These are phyloP conservation scores for Telfairia occidentalis DNA, from an alignment of 331 rosid genomes.

Conservation along the genomic window DNA sequence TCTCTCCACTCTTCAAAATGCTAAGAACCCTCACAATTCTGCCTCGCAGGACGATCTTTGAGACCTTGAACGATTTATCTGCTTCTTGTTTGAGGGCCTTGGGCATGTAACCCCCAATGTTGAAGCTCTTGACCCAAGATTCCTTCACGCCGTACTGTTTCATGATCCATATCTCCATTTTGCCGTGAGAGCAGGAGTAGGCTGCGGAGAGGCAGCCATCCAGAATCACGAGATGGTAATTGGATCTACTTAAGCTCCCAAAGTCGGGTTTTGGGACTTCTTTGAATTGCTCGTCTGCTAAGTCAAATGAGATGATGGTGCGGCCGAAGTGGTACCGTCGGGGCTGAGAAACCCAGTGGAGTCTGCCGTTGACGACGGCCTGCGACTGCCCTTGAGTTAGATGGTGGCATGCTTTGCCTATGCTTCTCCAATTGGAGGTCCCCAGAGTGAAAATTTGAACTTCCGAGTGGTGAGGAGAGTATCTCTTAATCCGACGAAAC, in stretches of 20 bases:
- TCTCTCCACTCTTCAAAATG: constrained; percentile 22
- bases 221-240: constrained; percentile 23
- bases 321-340: constrained; percentile 13
- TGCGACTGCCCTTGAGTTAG: constrained; percentile 24
- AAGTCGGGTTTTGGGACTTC: constrained; percentile 22
- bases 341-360: constrained; percentile 34
- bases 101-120: constrained; percentile 21
- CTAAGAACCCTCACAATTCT: constrained; percentile 24
- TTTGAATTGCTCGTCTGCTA: constrained; percentile 25
- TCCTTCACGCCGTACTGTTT: constrained; percentile 26
- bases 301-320: constrained; percentile 31
- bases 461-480: constrained; percentile 6
- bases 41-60: constrained; percentile 8
- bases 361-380: constrained; percentile 30
- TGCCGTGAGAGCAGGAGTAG: constrained; percentile 13
- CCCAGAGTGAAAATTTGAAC: constrained; percentile 26
- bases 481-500: neutral
- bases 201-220: constrained; percentile 34
- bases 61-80: neutral
- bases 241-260: constrained; percentile 14
- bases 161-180: constrained; percentile 41
- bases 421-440: constrained; percentile 28
- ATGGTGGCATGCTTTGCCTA: constrained; percentile 13
- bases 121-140: constrained; percentile 27
- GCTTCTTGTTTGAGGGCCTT: constrained; percentile 17